Conservation (phyloP, 805 yeast species). For the Spathaspora sp. region DNA sequence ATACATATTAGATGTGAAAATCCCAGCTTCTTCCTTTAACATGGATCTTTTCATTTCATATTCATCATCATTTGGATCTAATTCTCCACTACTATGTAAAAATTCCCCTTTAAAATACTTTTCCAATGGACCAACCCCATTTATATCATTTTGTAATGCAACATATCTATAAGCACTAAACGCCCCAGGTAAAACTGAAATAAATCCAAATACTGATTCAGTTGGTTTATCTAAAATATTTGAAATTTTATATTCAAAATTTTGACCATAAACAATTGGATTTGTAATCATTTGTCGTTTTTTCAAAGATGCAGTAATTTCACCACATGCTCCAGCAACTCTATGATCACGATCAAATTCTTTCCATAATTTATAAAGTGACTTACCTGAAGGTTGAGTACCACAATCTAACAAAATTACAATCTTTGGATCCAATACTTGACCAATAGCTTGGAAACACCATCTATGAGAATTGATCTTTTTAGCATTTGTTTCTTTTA, state of each 20-base stretch:
- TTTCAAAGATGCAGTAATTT: slow-evolving; percentile 56
- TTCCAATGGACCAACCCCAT: slow-evolving; percentile 56
- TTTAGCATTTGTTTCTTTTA: slow-evolving; percentile 60
- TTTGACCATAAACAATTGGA: slow-evolving; percentile 63
- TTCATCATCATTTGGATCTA: slow-evolving; percentile 56
- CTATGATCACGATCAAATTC: slow-evolving; percentile 55
- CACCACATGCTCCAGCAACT: slow-evolving; percentile 75
- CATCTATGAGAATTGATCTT: slow-evolving; percentile 67
- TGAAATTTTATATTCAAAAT: slow-evolving; percentile 65
- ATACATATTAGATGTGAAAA: slow-evolving; percentile 67
- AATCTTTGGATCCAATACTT: slow-evolving; percentile 53
- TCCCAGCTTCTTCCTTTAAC: slow-evolving; percentile 44
- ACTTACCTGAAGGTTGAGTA: slow-evolving; percentile 56
- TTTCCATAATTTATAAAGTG: slow-evolving; percentile 59
- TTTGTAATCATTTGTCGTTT: slow-evolving; percentile 47
- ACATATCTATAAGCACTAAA: slow-evolving; percentile 61
- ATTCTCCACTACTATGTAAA: slow-evolving; percentile 53
- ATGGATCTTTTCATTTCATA: slow-evolving; percentile 32
- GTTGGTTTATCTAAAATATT: slow-evolving; percentile 66
- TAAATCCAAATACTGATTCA: slow-evolving; percentile 62
- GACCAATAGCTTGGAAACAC: slow-evolving; percentile 65
- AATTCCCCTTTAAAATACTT: slow-evolving; percentile 66
- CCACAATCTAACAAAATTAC: slow-evolving; percentile 62
- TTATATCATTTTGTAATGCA: slow-evolving; percentile 54
- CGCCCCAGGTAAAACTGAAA: slow-evolving; percentile 66